These are phyloP conservation scores for Vitis riparia DNA, from an alignment of 164 flowering plant species.

Conservation along the genomic window DNA sequence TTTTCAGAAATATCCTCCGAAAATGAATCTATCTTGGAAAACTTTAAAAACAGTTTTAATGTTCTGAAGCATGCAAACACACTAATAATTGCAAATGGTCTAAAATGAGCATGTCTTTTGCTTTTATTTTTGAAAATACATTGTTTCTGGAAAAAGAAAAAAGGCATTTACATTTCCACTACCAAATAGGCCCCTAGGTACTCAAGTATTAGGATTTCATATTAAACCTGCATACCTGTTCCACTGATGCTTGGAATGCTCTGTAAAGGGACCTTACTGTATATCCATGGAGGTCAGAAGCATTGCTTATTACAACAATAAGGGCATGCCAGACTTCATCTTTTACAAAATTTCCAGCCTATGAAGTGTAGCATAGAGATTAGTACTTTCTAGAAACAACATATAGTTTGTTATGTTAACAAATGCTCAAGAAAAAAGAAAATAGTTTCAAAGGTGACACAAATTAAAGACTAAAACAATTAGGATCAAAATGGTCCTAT, in stretches of 20 bases:
- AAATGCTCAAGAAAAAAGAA: neutral
- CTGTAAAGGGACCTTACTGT: slow-evolving; percentile 82
- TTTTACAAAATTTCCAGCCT: slow-evolving; percentile 99
- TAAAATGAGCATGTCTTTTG: no score
- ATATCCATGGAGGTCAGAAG: slow-evolving; percentile 91
- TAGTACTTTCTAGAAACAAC: slow-evolving; percentile 12
- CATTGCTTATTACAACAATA: slow-evolving; percentile 93
- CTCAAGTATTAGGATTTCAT: neutral
- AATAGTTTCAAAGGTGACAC: no score
- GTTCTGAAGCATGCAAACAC: no score
- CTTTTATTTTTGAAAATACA: no score
- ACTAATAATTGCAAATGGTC: no score
- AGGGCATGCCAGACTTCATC: slow-evolving; percentile 98
- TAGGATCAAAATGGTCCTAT: no score
- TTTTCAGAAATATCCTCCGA: no score
- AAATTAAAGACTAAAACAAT: no score
- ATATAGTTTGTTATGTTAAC: neutral
- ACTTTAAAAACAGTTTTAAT: no score
- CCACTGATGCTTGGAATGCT: slow-evolving; percentile 74
- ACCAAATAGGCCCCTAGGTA: no score
- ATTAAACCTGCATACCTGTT: slow-evolving; percentile 61
- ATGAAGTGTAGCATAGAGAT: slow-evolving; percentile 22
- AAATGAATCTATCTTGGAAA: no score
- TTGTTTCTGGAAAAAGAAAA: neutral
- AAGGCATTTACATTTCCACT: neutral